Evolutionary conservation across 2,329 filamentous ascomycete species (phyloP), one percentile per base, ranked within the genome.

Genomic region (Lasiodiplodia sp.): DNA sequence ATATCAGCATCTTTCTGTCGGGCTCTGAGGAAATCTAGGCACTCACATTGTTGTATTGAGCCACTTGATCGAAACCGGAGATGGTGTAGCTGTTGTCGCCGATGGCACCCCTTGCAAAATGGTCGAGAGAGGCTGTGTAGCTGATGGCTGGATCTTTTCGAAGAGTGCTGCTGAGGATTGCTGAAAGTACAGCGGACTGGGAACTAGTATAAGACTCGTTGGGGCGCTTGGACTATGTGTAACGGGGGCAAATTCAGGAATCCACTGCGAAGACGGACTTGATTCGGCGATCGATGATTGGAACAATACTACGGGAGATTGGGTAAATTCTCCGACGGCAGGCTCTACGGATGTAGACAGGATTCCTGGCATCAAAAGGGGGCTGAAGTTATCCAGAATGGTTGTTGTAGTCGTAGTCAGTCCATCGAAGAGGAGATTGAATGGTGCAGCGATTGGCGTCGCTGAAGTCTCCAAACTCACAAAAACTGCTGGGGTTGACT

Each of bases 21-120:
- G 18, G 6, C 3, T 8, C 12, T 14, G 4, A 25, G 16, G 28
- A 28, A n/a, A n/a, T 25, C 21, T 4, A n/a, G 8, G 5, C 28
- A 52, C 47, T 64, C 10, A 64, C 60, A 31, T 64, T 8, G 60
- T 64, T n/a, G 28, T 64, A 8, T 64, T 64, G 21, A 52, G 38
- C 60, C 60, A 64, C 21, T 37, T 64, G 8, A 40, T 38, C 10
- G 60, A 28, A 14, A 38, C 14, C 16, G 60, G n/a, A 31, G 60
- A 21, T 4, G 31, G 37, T 18, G 8, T 31, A 11, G 38, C 18
- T 25, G 60, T 21, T 38, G 31, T 21, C 4, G 47, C 47, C n/a
- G 60, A 64, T 7, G 47, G 25, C 2, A 28, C n/a, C 8, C 10
- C 60, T 38, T 38, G 28, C 28, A 25, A 16, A 2, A 23, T 14